phyloP scores from a whole-genome alignment of 306 rosid genomes.

The Dryas drummondii region DNA sequence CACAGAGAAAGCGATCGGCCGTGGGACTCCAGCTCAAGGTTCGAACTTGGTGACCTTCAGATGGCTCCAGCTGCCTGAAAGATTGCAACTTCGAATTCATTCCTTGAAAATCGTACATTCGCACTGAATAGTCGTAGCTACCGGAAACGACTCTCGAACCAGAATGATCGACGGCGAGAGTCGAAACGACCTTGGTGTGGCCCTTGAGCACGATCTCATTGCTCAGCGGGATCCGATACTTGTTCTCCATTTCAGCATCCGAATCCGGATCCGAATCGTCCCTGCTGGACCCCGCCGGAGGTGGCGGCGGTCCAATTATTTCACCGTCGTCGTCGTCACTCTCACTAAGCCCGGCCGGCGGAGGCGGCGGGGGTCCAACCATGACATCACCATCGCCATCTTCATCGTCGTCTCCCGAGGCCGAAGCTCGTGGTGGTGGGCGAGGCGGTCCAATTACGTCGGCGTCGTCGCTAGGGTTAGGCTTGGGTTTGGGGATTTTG shows the following conservation, averaged over 20 bases:
- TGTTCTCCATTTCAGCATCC: slow-evolving; percentile 40
- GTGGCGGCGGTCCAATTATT: slow-evolving; percentile 70
- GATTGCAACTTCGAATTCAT: slow-evolving; percentile 87
- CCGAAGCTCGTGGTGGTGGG: slow-evolving; percentile 15
- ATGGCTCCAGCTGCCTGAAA: slow-evolving; percentile 90
- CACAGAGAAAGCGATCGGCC: slow-evolving; percentile 83
- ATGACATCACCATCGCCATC: slow-evolving; percentile 32
- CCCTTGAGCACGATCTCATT: slow-evolving; percentile 94
- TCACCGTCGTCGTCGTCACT: slow-evolving; percentile 31
- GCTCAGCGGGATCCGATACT: slow-evolving; percentile 72
- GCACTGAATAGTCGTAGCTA: slow-evolving; percentile 82
- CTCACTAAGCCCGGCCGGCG: background rate
- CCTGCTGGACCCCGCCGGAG: slow-evolving; percentile 35
- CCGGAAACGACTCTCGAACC: slow-evolving; percentile 94
- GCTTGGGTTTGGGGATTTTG: slow-evolving; percentile 42
- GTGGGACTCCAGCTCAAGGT: slow-evolving; percentile 93
- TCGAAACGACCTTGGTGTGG: slow-evolving; percentile 88
- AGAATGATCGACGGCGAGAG: slow-evolving; percentile 90
- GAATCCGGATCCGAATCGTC: slow-evolving; percentile 42
- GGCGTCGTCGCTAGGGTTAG: slow-evolving; percentile 19
- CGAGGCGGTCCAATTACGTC: slow-evolving; percentile 39
- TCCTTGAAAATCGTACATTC: slow-evolving; percentile 95
- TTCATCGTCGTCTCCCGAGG: slow-evolving; percentile 3
- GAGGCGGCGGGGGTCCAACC: slow-evolving; percentile 70
- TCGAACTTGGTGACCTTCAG: slow-evolving; percentile 95